Conservation (phyloP, 257 asterid genomes). For the Solanum pinnatisectum region DNA sequence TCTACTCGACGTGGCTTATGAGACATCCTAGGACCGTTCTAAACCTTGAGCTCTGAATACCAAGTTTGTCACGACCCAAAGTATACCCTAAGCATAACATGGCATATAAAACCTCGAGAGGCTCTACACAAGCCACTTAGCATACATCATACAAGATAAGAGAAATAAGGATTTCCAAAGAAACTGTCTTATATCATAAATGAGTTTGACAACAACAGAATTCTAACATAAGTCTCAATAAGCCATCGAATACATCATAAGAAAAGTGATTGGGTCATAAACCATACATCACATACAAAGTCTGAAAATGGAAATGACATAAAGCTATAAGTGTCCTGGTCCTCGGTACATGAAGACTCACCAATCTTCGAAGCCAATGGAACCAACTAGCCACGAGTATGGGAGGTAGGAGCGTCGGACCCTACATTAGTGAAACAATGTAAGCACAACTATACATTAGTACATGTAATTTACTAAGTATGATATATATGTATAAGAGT, state of each 20-base stretch:
- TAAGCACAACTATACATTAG: not conserved
- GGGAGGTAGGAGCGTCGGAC: not conserved
- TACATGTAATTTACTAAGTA: not conserved
- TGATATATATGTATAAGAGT: not conserved
- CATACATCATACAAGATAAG: not conserved
- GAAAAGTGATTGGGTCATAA: not conserved
- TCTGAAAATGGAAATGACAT: not conserved
- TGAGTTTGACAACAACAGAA: not conserved
- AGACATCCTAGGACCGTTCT: not conserved
- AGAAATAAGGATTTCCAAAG: not conserved
- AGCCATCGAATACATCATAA: not conserved
- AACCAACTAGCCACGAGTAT: not conserved
- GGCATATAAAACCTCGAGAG: not conserved
- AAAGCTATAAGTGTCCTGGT: not conserved
- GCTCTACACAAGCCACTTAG: not conserved
- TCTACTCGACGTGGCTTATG: no score
- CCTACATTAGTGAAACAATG: not conserved
- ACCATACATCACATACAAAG: not conserved
- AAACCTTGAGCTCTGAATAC: not conserved
- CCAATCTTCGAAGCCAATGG: not conserved
- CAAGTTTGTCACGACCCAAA: not conserved
- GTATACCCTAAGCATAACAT: not conserved
- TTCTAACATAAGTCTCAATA: not conserved
- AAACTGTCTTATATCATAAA: no score
- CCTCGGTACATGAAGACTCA: not conserved